Evolutionary conservation across 495 filamentous ascomycete genomes (phyloP).

Genomic region (Daldinia vernicosa): DNA sequence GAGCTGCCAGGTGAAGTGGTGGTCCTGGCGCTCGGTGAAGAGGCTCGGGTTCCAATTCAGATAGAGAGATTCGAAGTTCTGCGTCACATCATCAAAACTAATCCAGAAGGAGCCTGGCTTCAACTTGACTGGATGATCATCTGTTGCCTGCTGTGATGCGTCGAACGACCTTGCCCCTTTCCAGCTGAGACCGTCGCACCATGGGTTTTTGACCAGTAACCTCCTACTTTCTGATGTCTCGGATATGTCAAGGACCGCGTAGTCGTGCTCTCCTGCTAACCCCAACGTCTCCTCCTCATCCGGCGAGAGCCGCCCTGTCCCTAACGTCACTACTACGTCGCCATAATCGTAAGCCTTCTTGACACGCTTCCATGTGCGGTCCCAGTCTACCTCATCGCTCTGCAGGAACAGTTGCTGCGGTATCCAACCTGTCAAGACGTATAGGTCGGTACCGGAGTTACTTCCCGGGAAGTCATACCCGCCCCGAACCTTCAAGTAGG

Average conservation of each 20-base stretch:
- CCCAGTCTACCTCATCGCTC: conserved; percentile 76
- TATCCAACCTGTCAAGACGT: conserved; percentile 93
- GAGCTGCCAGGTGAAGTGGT: conserved; percentile 90
- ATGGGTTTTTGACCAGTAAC: conserved; percentile 93
- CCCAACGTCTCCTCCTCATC: conserved; percentile 82
- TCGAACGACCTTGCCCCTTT: conserved; percentile 48
- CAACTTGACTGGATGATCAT: conserved; percentile 43
- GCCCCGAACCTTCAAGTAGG: conserved; percentile 94
- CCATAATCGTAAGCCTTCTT: conserved; percentile 76
- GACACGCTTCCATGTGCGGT: conserved; percentile 80
- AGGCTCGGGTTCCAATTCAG: conserved; percentile 95
- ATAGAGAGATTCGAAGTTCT: conserved; percentile 94
- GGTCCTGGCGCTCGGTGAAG: conserved; percentile 81
- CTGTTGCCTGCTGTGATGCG: conserved; percentile 19
- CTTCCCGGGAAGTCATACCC: conserved; percentile 99
- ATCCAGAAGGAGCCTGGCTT: conserved; percentile 90
- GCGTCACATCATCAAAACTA: conserved; percentile 79
- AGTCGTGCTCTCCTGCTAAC: conserved; percentile 89
- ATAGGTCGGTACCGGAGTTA: conserved; percentile 93
- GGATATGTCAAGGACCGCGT: conserved; percentile 85
- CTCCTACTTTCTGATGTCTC: conserved; percentile 66
- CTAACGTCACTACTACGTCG: conserved; percentile 88
- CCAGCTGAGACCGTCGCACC: conserved; percentile 83
- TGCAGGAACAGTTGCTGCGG: conserved; percentile 95
- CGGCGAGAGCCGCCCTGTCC: conserved; percentile 80